Conservation (phyloP, 2,329 filamentous ascomycete species). For the Neofusicoccum kwambonambiense region DNA sequence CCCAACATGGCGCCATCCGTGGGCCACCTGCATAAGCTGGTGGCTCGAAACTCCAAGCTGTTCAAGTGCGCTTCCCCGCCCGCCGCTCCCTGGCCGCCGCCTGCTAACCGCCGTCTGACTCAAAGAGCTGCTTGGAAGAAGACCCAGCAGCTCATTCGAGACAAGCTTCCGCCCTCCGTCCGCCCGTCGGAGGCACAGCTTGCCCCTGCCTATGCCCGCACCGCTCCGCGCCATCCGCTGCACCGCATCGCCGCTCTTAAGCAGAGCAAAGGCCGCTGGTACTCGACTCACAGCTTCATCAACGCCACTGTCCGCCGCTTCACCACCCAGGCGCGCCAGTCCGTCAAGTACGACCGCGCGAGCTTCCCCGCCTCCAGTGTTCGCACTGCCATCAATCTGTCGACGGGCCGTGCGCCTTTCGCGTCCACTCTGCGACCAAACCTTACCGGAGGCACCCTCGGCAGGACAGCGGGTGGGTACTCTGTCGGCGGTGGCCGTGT, state of each 20-base stretch:
- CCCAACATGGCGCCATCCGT: conserved; percentile 39
- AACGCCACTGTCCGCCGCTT: conserved; percentile 50
- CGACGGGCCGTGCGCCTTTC: conserved; percentile 78
- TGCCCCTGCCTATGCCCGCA: conserved; percentile 60
- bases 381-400: conserved; percentile 56
- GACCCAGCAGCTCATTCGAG: conserved; percentile 46
- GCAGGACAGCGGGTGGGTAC: conserved; percentile 89
- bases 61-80: conserved; percentile 33
- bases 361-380: conserved; percentile 58
- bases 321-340: conserved; percentile 46
- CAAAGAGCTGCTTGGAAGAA: conserved; percentile 49
- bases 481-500: conserved; percentile 66
- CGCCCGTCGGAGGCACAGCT: conserved; percentile 50
- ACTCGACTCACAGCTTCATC: conserved; percentile 55
- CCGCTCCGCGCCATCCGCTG: conserved; percentile 57
- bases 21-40: conserved; percentile 40
- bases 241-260: conserved; percentile 62
- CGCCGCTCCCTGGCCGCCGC: background rate
- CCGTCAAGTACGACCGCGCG: conserved; percentile 49
- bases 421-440: conserved; percentile 87
- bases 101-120: conserved; percentile 17
- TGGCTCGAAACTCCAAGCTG: conserved; percentile 42
- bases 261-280: conserved; percentile 63
- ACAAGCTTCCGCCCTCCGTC: conserved; percentile 42
- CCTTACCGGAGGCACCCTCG: conserved; percentile 80